These are phyloP conservation scores for Rhizophagus prolifer DNA, from an alignment of 192 early-diverging fungal species.

Conservation along the genomic window DNA sequence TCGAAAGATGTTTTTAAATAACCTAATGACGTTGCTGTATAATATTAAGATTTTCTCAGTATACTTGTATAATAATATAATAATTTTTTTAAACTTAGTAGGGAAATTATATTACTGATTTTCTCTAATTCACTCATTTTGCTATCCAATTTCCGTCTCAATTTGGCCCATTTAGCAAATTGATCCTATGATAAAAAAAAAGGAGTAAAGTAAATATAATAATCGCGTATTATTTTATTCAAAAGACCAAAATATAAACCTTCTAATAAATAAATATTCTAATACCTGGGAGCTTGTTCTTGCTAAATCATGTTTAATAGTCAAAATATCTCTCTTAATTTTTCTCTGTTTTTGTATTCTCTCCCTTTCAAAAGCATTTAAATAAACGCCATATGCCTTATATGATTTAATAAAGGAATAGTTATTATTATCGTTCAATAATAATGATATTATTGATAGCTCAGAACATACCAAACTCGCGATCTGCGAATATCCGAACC, in stretches of 20 bases:
- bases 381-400: slow-evolving; percentile 53
- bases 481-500: slow-evolving; percentile 53
- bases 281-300: slow-evolving; percentile 68
- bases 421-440: background rate
- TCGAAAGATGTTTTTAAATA: slow-evolving; percentile 72
- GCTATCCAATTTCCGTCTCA: slow-evolving; percentile 77
- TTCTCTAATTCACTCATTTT: slow-evolving; percentile 68
- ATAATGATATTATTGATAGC: background rate
- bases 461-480: slow-evolving; percentile 45
- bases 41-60: slow-evolving; percentile 5
- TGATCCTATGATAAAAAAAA: slow-evolving; percentile 56
- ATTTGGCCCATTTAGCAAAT: slow-evolving; percentile 91
- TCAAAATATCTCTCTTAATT: slow-evolving; percentile 62
- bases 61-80: background rate
- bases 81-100: background rate
- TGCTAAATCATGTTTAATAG: slow-evolving; percentile 62
- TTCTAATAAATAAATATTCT: too few species aligned
- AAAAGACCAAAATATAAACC: too few species aligned
- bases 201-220: background rate
- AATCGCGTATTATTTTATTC: background rate
- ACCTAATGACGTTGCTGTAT: slow-evolving; percentile 56
- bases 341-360: slow-evolving; percentile 53
- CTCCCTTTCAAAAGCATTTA: slow-evolving; percentile 57
- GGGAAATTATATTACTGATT: slow-evolving; percentile 46
- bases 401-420: slow-evolving; percentile 1